Evolutionary conservation across 495 filamentous ascomycete genomes (phyloP).

Genomic region (Annulohypoxylon bovei): DNA sequence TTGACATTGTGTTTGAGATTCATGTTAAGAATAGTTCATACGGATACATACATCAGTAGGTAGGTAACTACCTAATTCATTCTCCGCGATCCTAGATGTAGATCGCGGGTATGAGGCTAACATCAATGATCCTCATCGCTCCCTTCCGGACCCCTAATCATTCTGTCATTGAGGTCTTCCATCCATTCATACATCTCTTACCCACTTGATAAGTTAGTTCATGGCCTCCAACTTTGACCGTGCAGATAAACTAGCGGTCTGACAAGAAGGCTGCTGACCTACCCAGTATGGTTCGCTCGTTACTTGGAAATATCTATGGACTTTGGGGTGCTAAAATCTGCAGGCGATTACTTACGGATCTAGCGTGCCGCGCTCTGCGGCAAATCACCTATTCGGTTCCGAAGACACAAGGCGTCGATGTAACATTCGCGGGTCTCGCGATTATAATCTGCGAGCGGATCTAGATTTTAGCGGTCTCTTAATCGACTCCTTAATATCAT

Average conservation of each 20-base stretch:
- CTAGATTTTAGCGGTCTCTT: slow-evolving; percentile 6
- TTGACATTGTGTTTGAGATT: neutral
- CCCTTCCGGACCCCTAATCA: slow-evolving; percentile 1
- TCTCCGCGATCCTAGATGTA: slow-evolving; percentile 25
- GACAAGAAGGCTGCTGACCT: slow-evolving; percentile 24
- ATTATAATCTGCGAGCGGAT: slow-evolving; percentile 20
- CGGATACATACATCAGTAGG: neutral
- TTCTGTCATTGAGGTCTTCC: too few species aligned
- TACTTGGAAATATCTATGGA: slow-evolving; percentile 1
- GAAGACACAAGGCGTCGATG: slow-evolving; percentile 20
- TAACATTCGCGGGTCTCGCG: slow-evolving; percentile 25
- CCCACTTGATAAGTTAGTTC: slow-evolving; percentile 18
- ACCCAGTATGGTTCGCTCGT: slow-evolving; percentile 16
- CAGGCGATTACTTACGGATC: slow-evolving; percentile 32
- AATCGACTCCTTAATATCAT: neutral
- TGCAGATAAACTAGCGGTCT: slow-evolving; percentile 44
- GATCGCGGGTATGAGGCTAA: slow-evolving; percentile 23
- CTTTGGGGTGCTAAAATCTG: slow-evolving; percentile 34
- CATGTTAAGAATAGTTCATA: neutral
- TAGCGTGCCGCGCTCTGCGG: slow-evolving; percentile 28
- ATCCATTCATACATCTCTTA: slow-evolving; percentile 6
- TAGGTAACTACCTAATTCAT: neutral
- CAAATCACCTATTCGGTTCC: slow-evolving; percentile 26
- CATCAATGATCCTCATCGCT: slow-evolving; percentile 18
- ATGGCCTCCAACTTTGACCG: slow-evolving; percentile 29